Base-by-base conservation (phyloP, 176 grass and related monocot genomes). In the Melocanna baccifera region DNA sequence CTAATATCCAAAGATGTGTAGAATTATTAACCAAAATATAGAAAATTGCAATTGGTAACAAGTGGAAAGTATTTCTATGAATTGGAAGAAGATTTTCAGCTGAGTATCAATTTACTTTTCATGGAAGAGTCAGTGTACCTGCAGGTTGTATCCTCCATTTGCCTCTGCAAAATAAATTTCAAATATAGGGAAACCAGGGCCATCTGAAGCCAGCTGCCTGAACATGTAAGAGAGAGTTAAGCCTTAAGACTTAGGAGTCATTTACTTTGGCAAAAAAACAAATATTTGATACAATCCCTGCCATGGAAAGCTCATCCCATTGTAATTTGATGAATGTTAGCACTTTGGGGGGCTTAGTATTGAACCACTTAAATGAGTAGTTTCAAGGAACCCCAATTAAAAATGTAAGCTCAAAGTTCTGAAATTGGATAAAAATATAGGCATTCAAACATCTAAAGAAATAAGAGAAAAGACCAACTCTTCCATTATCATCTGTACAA, bases 101-200 rank as follows among this genome's bases (percentile, higher is more conserved):
- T 80, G 28, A n/a, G n/a, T 45, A 39, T 51, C 9, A 23, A 46
- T 71, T 83, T 76, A 83, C 57, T 47, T 55, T 46, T 46, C 58
- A 67, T 46, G 40, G 30, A 65, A 70, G 37, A 87, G 37, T 59
- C 48, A 32, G 36, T 77, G 20, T 73, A 97, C 96, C 93, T 98
- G 93, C 53, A 92, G 81, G 58, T 87, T 89, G 68, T 92, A 95
- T 69, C 84, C 87, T 78, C 89, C 96, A 86, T 92, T 83, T 81
- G 48, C 86, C 74, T 88, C 88, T 68, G 86, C 91, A 57, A 86
- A 91, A 89, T 90, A 98, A 89, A 98, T 83, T 86, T 98, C 96
- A 69, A 98, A 98, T 69, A 98, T 57, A 81, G 91, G 93, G 76
- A 89, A 86, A 78, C 93, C 93, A 84, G 84, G 89, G 29, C 87